A percentile compares a stretch with the other conserved stretches of the same genome.
phyloP scores from a whole-genome alignment of 768 basidiomycete genomes.

The Tulasnella sp. region DNA sequence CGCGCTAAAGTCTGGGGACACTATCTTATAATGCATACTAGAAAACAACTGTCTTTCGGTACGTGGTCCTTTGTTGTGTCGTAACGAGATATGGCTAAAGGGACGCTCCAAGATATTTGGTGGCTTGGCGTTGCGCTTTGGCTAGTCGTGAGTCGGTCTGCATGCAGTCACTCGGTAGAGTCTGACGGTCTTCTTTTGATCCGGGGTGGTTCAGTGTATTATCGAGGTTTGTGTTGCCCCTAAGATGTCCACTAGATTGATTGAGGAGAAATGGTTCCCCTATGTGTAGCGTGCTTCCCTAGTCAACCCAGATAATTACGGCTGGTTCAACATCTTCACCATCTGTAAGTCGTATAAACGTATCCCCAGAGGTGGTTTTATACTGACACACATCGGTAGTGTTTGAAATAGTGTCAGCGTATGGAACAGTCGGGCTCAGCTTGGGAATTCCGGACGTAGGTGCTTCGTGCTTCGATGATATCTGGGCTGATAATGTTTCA shows the following conservation, averaged over 20 bases:
- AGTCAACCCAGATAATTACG: constrained; percentile 37
- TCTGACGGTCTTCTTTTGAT: not conserved
- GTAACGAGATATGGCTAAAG: not conserved
- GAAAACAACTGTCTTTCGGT: constrained; percentile 87
- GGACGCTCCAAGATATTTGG: constrained; percentile 66
- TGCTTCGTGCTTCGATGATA: not conserved
- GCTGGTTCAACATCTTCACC: constrained; percentile 77
- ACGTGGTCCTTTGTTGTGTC: constrained; percentile 18
- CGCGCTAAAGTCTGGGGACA: constrained; percentile 59
- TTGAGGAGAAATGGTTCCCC: not conserved
- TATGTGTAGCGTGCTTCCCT: constrained; percentile 42
- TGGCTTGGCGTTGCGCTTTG: constrained; percentile 81
- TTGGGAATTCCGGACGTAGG: constrained; percentile 73
- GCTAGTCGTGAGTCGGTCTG: constrained; percentile 34
- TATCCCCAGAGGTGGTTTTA: constrained; percentile 4
- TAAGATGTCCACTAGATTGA: not conserved
- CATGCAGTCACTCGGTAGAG: not conserved
- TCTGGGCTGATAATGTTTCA: constrained; percentile 12
- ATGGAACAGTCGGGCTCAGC: constrained; percentile 81
- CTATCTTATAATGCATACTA: constrained; percentile 69
- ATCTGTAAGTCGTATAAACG: constrained; percentile 40
- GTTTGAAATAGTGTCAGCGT: constrained; percentile 80
- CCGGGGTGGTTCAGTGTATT: constrained; percentile 43
- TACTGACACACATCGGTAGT: constrained; percentile 29
- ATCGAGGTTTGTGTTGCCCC: constrained; percentile 56